Evolutionary conservation across 176 grass and related monocot genomes (phyloP).

Genomic region (Miscanthus lutarioriparius): DNA sequence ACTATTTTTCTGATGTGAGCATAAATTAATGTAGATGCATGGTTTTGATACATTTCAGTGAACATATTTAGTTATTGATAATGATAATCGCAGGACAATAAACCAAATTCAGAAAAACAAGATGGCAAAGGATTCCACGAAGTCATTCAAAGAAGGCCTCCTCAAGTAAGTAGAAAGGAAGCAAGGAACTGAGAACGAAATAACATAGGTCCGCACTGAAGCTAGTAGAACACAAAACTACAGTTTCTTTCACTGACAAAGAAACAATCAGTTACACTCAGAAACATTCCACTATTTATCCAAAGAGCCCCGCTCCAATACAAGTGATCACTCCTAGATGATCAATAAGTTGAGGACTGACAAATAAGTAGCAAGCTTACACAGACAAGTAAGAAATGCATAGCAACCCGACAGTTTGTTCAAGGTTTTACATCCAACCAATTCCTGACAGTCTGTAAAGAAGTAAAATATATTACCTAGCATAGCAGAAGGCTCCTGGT

Average conservation of each 20-base stretch:
- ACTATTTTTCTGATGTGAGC: not conserved
- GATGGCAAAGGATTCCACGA: not conserved
- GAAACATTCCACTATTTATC: not conserved
- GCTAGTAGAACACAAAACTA: not conserved
- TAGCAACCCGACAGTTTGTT: not conserved
- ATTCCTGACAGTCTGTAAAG: conserved; percentile 18
- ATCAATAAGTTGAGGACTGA: not conserved
- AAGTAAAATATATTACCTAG: conserved; percentile 39
- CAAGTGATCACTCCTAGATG: not conserved
- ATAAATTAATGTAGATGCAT: not conserved
- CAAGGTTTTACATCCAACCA: conserved; percentile 23
- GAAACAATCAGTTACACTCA: not conserved
- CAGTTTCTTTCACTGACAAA: not conserved
- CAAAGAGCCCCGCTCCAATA: not conserved
- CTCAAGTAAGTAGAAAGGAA: not conserved
- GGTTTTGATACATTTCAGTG: not conserved
- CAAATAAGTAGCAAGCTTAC: conserved; percentile 7
- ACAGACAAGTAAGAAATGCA: conserved; percentile 22
- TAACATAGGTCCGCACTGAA: not conserved
- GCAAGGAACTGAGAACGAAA: not conserved
- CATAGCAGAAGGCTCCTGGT: conserved; percentile 3
- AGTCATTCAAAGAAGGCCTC: not conserved
- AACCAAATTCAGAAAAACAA: not conserved
- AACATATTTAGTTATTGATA: not conserved
- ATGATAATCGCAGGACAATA: not conserved